Conservation (phyloP, 306 rosid genomes). For the Prunus dulcis region DNA sequence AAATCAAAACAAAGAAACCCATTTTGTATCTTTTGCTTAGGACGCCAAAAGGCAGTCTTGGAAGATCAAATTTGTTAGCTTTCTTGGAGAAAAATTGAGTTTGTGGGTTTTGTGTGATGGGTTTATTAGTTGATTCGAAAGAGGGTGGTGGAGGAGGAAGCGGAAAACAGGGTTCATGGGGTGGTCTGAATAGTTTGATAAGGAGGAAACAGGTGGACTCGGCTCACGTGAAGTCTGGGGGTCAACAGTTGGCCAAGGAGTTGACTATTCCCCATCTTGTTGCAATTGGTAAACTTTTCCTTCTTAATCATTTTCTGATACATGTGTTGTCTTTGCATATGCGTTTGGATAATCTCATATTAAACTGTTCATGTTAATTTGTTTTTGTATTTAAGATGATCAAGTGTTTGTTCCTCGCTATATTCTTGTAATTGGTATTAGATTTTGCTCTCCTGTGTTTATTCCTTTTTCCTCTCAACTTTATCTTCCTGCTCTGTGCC, state of each 20-base stretch:
- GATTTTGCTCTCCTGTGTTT: background rate
- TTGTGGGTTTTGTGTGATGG: constrained; percentile 39
- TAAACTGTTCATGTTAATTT: background rate
- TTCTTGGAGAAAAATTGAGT: background rate
- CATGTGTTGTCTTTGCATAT: background rate
- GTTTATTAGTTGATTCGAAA: constrained; percentile 41
- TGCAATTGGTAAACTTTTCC: constrained; percentile 57
- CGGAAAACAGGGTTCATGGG: constrained; percentile 41
- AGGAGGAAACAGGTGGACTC: constrained; percentile 83
- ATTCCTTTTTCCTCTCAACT: background rate
- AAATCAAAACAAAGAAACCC: background rate
- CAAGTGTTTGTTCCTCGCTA: background rate
- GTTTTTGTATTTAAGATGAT: background rate
- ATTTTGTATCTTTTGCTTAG: background rate
- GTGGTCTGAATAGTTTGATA: constrained; percentile 47
- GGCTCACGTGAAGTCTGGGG: constrained; percentile 23
- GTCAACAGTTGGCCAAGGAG: constrained; percentile 73
- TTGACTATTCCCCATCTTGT: constrained; percentile 68
- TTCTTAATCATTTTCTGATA: background rate
- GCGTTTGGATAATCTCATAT: background rate
- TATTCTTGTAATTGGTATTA: background rate
- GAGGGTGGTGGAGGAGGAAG: constrained; percentile 31
- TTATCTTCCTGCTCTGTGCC: background rate
- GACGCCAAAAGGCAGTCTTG: background rate
- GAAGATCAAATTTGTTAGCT: background rate